Conservation (phyloP, 2,329 filamentous ascomycete species). For the Periconia sp. region DNA sequence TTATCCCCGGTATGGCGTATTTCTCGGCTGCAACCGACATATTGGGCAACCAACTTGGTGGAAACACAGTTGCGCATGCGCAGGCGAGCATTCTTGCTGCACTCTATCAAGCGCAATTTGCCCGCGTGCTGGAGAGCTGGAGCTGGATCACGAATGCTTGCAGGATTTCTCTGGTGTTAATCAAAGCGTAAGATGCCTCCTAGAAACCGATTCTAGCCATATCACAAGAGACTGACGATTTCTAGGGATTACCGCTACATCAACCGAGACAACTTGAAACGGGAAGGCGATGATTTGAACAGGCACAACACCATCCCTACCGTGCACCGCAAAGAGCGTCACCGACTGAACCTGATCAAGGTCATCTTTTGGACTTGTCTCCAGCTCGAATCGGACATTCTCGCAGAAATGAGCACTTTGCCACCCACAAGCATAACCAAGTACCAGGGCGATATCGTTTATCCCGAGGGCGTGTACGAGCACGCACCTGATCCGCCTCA, state of each 20-base stretch:
- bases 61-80: slow-evolving; percentile 78
- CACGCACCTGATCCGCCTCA: slow-evolving; percentile 23
- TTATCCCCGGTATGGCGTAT: slow-evolving; percentile 86
- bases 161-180: slow-evolving; percentile 67
- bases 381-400: slow-evolving; percentile 91
- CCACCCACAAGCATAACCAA: slow-evolving; percentile 62
- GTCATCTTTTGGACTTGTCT: slow-evolving; percentile 91
- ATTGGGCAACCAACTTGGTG: slow-evolving; percentile 76
- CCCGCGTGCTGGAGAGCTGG: slow-evolving; percentile 83
- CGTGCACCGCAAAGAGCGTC: slow-evolving; percentile 27
- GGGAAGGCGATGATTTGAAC: no score
- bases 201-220: no score
- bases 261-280: no score
- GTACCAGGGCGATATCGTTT: slow-evolving; percentile 63
- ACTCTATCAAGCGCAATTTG: slow-evolving; percentile 86
- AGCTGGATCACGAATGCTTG: slow-evolving; percentile 66
- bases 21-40: slow-evolving; percentile 87
- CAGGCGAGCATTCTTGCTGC: slow-evolving; percentile 84
- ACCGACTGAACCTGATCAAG: slow-evolving; percentile 46
- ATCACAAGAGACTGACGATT: no score
- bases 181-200: no score
- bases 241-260: slow-evolving; percentile 37
- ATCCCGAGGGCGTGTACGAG: slow-evolving; percentile 62
- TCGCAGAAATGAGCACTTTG: slow-evolving; percentile 75
- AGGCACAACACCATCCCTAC: no score